Evolutionary conservation across 441 rosid species (phyloP), one percentile per base, ranked within the genome.

Genomic region (Viola pubescens): DNA sequence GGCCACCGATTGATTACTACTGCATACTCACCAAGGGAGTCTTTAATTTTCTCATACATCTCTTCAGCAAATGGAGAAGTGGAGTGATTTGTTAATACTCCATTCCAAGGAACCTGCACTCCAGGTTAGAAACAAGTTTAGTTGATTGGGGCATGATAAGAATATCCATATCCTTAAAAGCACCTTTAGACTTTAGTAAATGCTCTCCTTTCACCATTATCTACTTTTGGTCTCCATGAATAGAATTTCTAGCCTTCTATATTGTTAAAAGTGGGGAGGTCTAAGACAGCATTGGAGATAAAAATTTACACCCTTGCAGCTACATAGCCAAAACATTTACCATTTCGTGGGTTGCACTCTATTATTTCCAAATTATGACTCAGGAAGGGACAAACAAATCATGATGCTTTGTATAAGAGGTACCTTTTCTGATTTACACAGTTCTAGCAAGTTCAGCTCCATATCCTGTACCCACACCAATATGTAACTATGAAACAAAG

Each of bases 21-120:
- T 79, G 85, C 97, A 65, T 87, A 92, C 59, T 84, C 92, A 56
- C 71, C 48, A 52, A 91, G 89, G 40, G 82, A 81, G 50, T 83
- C 86, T 71, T 72, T 86, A 59, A 89, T 76, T 71, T 88, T 87
- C 70, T 81, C 96, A 61, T 89, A 89, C 89, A 89, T 87, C 67
- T 87, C 94, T 75, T 92, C 97, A 41, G 95, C 95, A 69, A 92
- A 92, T 34, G 97, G 96, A 69, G 96, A 89, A 50, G 97, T 89
- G 65, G 87, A 83, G 72, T 92, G 84, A 67, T 84, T 92, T 70
- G 97, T 83, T 60, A 79, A 68, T 56, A 85, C 88, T 66, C 98
- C 95, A 55, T 89, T 82, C 90, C 91, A 89, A n/a, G 91, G 88
- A 47, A 88, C 86, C 97, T 87, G 78, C 62, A 63, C 78, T 56